phyloP scores from a whole-genome alignment of 169 alveolate genomes.

The Plasmodium gallinaceum region DNA sequence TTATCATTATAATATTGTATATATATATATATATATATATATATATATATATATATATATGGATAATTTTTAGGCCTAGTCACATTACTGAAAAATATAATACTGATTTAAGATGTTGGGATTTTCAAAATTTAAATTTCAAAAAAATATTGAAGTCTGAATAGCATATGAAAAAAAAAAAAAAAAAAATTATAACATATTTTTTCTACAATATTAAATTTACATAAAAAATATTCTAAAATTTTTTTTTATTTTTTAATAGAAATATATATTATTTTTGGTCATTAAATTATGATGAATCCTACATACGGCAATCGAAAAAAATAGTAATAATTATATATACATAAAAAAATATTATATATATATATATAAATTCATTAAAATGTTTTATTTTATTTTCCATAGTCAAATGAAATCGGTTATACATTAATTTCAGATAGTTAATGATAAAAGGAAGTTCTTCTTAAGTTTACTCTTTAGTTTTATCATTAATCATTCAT shows the following conservation, averaged over 20 bases:
- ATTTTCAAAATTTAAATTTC: slow-evolving; percentile 64
- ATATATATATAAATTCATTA: neutral
- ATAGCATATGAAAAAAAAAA: neutral
- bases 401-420: slow-evolving; percentile 19
- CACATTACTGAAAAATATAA: slow-evolving; percentile 68
- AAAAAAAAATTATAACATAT: neutral
- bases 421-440: slow-evolving; percentile 40
- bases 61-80: slow-evolving; percentile 30
- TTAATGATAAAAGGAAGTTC: neutral
- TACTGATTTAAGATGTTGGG: slow-evolving; percentile 74
- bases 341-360: neutral
- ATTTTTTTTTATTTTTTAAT: slow-evolving; percentile 14
- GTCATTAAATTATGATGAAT: slow-evolving; percentile 75
- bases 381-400: slow-evolving; percentile 3
- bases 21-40: slow-evolving; percentile 6
- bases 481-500: neutral
- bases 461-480: neutral
- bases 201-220: neutral
- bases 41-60: neutral
- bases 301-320: slow-evolving; percentile 32
- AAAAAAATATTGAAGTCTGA: slow-evolving; percentile 34
- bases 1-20: too few relatives aligned
- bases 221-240: neutral
- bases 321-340: slow-evolving; percentile 20
- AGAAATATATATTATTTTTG: slow-evolving; percentile 71